phyloP scores from a whole-genome alignment of 2,329 filamentous ascomycete species.

The Ilyonectria destructans region DNA sequence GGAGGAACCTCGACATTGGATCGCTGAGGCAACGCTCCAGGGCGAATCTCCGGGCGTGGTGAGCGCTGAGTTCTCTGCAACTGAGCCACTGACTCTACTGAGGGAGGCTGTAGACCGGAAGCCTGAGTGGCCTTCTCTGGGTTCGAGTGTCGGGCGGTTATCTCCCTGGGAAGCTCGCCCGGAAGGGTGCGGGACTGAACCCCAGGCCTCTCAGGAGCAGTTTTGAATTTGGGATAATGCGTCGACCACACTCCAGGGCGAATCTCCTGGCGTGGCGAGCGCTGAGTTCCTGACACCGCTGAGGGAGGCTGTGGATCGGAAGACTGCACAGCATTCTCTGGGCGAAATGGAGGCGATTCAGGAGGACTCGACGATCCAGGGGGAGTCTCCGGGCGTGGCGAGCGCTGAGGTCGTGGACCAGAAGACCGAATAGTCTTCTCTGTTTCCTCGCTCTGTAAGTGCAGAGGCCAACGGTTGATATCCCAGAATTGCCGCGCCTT shows the following conservation, averaged over 20 bases:
- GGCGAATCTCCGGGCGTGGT: neutral
- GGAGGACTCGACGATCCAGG: neutral
- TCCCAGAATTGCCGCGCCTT: conserved; percentile 57
- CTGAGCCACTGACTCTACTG: neutral
- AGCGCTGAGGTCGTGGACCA: conserved; percentile 16
- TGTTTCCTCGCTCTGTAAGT: conserved; percentile 55
- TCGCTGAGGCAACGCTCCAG: neutral
- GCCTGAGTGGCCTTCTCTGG: conserved; percentile 49
- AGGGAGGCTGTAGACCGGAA: conserved; percentile 23
- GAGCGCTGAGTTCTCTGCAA: neutral
- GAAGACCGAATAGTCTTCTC: conserved; percentile 48
- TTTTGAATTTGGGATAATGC: neutral
- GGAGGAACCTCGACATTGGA: neutral
- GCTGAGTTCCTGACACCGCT: neutral
- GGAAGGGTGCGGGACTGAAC: neutral
- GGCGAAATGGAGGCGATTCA: too few species aligned
- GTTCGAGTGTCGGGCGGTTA: conserved; percentile 31
- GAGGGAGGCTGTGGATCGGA: conserved; percentile 20
- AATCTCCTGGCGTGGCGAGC: neutral
- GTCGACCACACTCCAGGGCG: too few species aligned
- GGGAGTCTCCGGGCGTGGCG: neutral
- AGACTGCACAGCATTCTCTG: conserved; percentile 49
- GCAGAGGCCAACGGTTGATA: conserved; percentile 65
- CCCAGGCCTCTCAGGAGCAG: neutral
- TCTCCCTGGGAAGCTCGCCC: conserved; percentile 16